These are phyloP conservation scores for Cytospora schulzeri DNA, from an alignment of 2,329 filamentous ascomycete species.

Conservation along the genomic window DNA sequence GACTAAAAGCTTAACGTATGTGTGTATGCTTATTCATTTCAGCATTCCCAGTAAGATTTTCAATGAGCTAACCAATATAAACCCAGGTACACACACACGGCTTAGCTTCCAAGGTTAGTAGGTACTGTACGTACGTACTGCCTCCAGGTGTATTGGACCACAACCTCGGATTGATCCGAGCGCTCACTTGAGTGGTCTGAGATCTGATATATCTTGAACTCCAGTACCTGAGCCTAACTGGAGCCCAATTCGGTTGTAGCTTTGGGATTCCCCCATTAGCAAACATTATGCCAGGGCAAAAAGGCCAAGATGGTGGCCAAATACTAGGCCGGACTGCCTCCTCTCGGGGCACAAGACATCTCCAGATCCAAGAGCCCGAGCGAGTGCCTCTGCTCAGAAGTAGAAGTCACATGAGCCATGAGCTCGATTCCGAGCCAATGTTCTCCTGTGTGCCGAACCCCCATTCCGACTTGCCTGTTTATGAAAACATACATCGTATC, in stretches of 20 bases:
- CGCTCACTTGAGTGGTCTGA: neutral
- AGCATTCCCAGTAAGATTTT: neutral
- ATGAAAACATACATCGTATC: slow-evolving; percentile 76
- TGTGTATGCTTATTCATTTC: too few relatives aligned
- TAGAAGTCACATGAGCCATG: slow-evolving; percentile 40
- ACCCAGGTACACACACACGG: neutral
- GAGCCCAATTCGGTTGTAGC: neutral
- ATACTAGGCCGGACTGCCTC: slow-evolving; percentile 2
- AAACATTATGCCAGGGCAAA: slow-evolving; percentile 1
- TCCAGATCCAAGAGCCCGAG: slow-evolving; percentile 33
- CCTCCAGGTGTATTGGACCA: neutral
- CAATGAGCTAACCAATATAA: neutral
- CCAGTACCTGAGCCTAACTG: neutral
- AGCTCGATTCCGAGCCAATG: slow-evolving; percentile 44
- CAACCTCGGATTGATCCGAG: neutral
- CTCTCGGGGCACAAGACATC: slow-evolving; percentile 18
- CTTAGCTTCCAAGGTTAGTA: too few relatives aligned
- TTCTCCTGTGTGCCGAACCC: slow-evolving; percentile 59
- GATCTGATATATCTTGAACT: neutral
- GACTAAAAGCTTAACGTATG: too few relatives aligned
- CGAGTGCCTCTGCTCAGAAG: slow-evolving; percentile 42
- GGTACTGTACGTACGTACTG: neutral
- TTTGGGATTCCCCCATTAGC: neutral
- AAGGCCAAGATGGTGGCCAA: slow-evolving; percentile 4
- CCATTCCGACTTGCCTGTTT: slow-evolving; percentile 68